These are phyloP conservation scores for Tribonema minus DNA, from an alignment of 108 stramenopile species.

Conservation along the genomic window DNA sequence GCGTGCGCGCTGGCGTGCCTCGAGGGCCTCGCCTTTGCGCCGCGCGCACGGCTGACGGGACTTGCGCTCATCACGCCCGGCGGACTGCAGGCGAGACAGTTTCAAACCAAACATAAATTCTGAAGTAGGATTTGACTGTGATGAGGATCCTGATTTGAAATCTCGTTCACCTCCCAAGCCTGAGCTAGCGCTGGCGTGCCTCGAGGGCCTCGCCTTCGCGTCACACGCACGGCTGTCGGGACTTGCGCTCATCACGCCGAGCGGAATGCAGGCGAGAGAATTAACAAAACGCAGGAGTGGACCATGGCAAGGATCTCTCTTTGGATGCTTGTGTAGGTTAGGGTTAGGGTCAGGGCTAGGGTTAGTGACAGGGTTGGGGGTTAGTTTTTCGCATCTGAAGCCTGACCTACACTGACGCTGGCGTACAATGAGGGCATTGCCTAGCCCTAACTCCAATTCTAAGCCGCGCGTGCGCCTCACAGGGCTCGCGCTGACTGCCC, in stretches of 20 bases:
- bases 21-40: slow-evolving; percentile 46
- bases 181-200: slow-evolving; percentile 47
- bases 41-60: slow-evolving; percentile 45
- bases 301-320: no score
- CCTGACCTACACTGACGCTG: no score
- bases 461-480: slow-evolving; percentile 50
- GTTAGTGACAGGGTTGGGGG: no score
- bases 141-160: no score
- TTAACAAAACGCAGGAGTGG: no score
- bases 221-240: slow-evolving; percentile 47
- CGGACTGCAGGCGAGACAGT: slow-evolving; percentile 40
- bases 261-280: slow-evolving; percentile 41
- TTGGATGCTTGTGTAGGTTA: no score
- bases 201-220: slow-evolving; percentile 48
- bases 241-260: slow-evolving; percentile 45
- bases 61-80: slow-evolving; percentile 46
- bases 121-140: no score
- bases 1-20: slow-evolving; percentile 45
- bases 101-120: no score
- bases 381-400: no score
- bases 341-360: no score
- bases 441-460: no score
- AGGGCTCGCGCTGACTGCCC: slow-evolving; percentile 46
- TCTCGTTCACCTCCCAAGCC: no score
- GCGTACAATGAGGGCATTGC: slow-evolving; percentile 47